phyloP scores from a whole-genome alignment of 2,329 filamentous ascomycete genomes.

The Endocalyx cinctus region DNA sequence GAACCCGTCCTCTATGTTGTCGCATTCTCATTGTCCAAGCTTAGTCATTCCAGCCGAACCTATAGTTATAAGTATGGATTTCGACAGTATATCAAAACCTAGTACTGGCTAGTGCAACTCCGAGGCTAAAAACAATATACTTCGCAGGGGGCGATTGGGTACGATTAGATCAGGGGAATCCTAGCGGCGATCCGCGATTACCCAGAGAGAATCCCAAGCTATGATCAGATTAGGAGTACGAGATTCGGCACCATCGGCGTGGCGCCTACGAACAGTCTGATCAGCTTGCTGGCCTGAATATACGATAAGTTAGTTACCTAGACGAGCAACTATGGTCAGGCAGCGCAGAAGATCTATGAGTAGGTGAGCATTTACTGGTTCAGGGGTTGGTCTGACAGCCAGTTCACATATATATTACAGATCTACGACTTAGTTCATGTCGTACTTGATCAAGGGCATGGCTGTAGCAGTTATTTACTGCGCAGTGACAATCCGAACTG shows the following conservation, averaged over 20 bases:
- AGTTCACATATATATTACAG: constrained; percentile 12
- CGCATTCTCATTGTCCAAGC: too few species aligned
- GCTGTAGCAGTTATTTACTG: constrained; percentile 11
- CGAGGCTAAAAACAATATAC: too few species aligned
- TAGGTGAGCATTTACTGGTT: constrained; percentile 16
- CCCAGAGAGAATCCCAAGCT: constrained; percentile 15
- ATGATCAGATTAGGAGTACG: constrained; percentile 18
- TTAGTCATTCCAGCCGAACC: too few species aligned
- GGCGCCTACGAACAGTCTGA: constrained; percentile 23
- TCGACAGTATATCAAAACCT: too few species aligned
- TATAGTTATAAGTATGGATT: too few species aligned
- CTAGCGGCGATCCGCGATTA: constrained; percentile 12
- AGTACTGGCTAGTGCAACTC: too few species aligned
- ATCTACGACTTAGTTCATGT: constrained; percentile 12
- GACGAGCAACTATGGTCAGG: constrained; percentile 18
- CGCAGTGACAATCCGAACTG: constrained; percentile 8
- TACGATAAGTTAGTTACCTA: constrained; percentile 26
- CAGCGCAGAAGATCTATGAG: constrained; percentile 11
- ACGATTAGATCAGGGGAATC: too few species aligned
- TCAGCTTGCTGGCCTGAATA: constrained; percentile 27
- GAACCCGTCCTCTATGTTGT: too few species aligned
- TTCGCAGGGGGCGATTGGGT: too few species aligned
- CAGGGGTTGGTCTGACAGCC: constrained; percentile 10
- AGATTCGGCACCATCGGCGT: constrained; percentile 24
- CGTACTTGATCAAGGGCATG: constrained; percentile 12